Conservation (phyloP, 108 stramenopile genomes). For the Nannochloropsis granulata region DNA sequence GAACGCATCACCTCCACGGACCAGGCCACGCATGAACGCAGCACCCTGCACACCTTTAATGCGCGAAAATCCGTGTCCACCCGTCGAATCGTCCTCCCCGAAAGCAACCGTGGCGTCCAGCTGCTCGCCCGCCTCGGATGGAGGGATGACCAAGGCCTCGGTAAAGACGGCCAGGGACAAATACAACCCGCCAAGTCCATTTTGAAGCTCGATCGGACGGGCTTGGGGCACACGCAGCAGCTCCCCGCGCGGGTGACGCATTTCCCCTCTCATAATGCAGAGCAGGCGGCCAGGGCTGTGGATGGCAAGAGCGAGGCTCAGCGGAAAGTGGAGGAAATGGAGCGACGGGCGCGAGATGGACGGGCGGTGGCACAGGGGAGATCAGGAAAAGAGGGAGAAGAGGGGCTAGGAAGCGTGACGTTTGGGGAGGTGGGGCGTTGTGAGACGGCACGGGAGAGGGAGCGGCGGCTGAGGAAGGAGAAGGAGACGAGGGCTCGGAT, state of each 20-base stretch:
- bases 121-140: constrained; percentile 21
- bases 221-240: constrained; percentile 3
- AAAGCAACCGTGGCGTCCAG: constrained; percentile 24
- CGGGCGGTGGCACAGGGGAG: not conserved
- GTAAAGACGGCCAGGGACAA: not conserved
- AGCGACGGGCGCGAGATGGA: not conserved
- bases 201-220: constrained; percentile 1
- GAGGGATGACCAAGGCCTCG: constrained; percentile 16
- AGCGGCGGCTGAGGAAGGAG: not conserved
- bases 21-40: not conserved
- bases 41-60: not conserved
- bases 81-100: not conserved
- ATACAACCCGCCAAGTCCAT: constrained; percentile 8
- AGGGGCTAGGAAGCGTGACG: not conserved
- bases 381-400: not conserved
- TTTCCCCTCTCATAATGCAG: constrained; percentile 7
- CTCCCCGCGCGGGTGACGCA: constrained; percentile 20
- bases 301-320: constrained; percentile 18
- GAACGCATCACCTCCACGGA: not conserved
- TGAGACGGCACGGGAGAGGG: not conserved
- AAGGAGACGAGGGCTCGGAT: not conserved
- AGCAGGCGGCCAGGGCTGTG: constrained; percentile 5
- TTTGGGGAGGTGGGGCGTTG: not conserved
- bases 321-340: constrained; percentile 3
- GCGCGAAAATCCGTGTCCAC: not conserved